Base-by-base conservation (phyloP, 2,329 filamentous ascomycete genomes). In the Cytospora piceae region DNA sequence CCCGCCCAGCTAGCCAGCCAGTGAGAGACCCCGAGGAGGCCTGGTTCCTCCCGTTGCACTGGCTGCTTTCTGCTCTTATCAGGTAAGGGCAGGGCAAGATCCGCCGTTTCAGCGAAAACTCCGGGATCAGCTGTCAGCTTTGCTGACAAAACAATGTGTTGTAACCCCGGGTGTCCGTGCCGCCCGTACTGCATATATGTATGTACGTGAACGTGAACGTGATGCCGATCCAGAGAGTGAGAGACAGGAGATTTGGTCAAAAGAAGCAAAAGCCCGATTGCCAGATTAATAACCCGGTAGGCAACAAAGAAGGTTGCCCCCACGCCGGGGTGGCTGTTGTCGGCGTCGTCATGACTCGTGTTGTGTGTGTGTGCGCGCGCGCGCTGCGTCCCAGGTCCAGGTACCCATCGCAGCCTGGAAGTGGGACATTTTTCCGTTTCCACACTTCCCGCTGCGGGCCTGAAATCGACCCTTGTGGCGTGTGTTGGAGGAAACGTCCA, bases 311-410 rank as follows among this genome's bases (percentile, higher is more conserved):
- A 12, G 37, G 39, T 8, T 31, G 31, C 14, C 53, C 54, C 34
- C 49, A 57, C 42, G 46, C 58, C 51, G 58, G 53, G 56, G 31
- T 64, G 59, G 53, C 60, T 54, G 53, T 51, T 37, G 37, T 63
- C 31, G 29, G 20, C 31, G 39, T 46, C 31, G 51, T 59, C 66
- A 65, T 67, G 66, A 65, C 58, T 67, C 66, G 58, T 61, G 29
- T 46, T 1, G 8, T n/a, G 5, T 29, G 3, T 29, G 27, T 29
- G 27, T 5, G 27, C 5, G 27, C 5, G 27, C 5, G 27, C 27
- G 5, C 5, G 27, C 27, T 29, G n/a, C n/a, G 37, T 52, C 29
- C 31, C 22, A 32, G 34, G 57, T 27, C 53, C 34, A 42, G 58
- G 39, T 12, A 62, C 34, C 52, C 55, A 66, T 54, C 49, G 53